Conservation (phyloP, 2,329 filamentous ascomycete species). For the Nectriaceae sp. region DNA sequence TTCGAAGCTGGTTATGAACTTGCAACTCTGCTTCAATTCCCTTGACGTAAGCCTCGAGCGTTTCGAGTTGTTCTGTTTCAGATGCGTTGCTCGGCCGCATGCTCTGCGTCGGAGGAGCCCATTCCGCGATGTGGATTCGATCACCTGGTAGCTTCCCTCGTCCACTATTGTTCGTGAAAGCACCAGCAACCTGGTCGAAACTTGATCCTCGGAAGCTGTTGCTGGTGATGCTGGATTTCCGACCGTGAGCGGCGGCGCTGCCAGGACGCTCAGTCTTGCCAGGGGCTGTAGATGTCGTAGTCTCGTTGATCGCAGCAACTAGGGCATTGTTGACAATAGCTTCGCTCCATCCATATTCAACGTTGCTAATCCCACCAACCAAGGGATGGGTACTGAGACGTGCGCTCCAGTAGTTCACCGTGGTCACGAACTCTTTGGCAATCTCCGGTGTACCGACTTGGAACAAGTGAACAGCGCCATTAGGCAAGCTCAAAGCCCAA, state of each 20-base stretch:
- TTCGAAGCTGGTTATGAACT: conserved; percentile 83
- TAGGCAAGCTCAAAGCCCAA: conserved; percentile 90
- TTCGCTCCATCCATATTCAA: conserved; percentile 97
- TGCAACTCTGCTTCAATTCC: conserved; percentile 84
- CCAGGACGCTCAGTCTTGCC: conserved; percentile 48
- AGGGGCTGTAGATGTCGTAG: conserved; percentile 23
- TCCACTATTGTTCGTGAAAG: conserved; percentile 52
- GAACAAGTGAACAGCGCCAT: conserved; percentile 95
- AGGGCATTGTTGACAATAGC: conserved; percentile 68
- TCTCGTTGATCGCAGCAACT: conserved; percentile 55
- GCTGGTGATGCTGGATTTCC: conserved; percentile 50
- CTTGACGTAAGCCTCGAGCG: conserved; percentile 76
- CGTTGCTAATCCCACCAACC: conserved; percentile 90
- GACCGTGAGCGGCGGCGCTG: conserved; percentile 47
- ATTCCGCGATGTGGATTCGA: conserved; percentile 80
- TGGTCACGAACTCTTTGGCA: conserved; percentile 88
- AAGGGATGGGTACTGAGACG: conserved; percentile 91
- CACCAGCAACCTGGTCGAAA: conserved; percentile 60
- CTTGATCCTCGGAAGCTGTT: conserved; percentile 57
- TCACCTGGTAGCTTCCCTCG: conserved; percentile 76
- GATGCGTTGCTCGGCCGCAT: conserved; percentile 79
- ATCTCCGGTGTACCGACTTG: conserved; percentile 96
- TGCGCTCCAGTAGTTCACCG: conserved; percentile 97
- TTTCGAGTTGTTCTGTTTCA: conserved; percentile 79
- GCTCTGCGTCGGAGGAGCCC: conserved; percentile 86